Evolutionary conservation across 2,329 filamentous ascomycete species (phyloP), one percentile per base, ranked within the genome.

Genomic region (Microdochium trichocladiopsis): DNA sequence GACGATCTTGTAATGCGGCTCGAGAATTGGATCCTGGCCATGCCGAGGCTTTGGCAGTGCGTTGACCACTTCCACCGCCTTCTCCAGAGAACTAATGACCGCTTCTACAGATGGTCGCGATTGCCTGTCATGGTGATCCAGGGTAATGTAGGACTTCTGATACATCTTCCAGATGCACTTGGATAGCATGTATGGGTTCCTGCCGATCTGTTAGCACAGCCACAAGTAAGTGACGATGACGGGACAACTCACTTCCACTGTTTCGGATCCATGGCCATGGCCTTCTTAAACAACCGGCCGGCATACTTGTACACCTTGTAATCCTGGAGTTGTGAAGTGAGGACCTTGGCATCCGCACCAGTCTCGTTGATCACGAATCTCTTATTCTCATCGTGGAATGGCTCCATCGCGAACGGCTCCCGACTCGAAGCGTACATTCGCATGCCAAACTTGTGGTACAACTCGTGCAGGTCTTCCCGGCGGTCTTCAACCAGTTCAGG

Each of bases 1-100:
- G 33, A 94, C 80, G 21, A 96, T 85, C 70, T 95, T 96, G 75
- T 95, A 96, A 65, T 96, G 91, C 3, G 92, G 92, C 65, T 96
- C 92, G 16, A 96, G 78, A 23, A 95, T 85, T 0, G 89, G 90
- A 55, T 96, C 90, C 54, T 72, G 72, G 21, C 78, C 84, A 63
- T 76, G 73, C 14, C 79, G 72, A 4, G 78, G 78, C 56, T 82
- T 82, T 25, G 78, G 77, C 25, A 79, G 67, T 18, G 71, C 72
- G 6, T 72, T 69, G 1, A 79, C 78, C 2, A 79, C 72, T 51
- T 75, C 64, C 21, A 83, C 70, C 2, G 78, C 70, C 53, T 72
- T 73, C 57, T 81, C 77, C 2, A 83, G 70, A 0, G 75, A 71
- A 2, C 66, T 59, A n/a, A 83, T 56, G 5, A 84, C 63, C 9